Conservation (phyloP, 2,329 filamentous ascomycete species). For the Arthrobotrys conoides region DNA sequence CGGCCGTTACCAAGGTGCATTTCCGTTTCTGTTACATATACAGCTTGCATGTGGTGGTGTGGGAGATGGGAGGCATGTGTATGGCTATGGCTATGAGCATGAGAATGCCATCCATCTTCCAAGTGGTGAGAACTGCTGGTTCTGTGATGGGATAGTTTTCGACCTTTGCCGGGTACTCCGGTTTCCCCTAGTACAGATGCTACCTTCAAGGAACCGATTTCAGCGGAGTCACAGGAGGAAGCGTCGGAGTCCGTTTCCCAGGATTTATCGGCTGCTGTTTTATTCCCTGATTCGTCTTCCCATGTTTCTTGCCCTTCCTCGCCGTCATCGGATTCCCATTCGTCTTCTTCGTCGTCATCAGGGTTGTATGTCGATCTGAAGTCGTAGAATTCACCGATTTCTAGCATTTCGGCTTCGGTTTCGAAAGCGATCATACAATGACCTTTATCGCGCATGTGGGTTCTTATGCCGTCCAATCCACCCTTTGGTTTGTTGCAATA, state of each 20-base stretch:
- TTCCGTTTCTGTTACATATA: slow-evolving; percentile 89
- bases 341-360: slow-evolving; percentile 69
- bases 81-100: slow-evolving; percentile 79
- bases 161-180: not conserved
- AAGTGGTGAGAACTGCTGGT: slow-evolving; percentile 74
- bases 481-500: slow-evolving; percentile 87
- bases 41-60: slow-evolving; percentile 70
- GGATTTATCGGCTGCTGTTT: slow-evolving; percentile 74
- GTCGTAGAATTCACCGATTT: slow-evolving; percentile 96
- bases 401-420: slow-evolving; percentile 88
- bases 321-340: slow-evolving; percentile 70
- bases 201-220: slow-evolving; percentile 45
- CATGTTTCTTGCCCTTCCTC: slow-evolving; percentile 72
- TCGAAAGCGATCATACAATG: slow-evolving; percentile 97
- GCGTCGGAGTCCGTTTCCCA: slow-evolving; percentile 96
- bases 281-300: slow-evolving; percentile 71
- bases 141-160: slow-evolving; percentile 42
- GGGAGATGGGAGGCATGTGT: slow-evolving; percentile 71
- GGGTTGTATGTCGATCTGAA: slow-evolving; percentile 97
- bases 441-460: slow-evolving; percentile 96
- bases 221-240: slow-evolving; percentile 69
- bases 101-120: slow-evolving; percentile 82
- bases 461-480: slow-evolving; percentile 85
- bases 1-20: slow-evolving; percentile 91
- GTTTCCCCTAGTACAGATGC: not conserved